phyloP scores from a whole-genome alignment of 331 rosid genomes.

The Prunus yedoensis region DNA sequence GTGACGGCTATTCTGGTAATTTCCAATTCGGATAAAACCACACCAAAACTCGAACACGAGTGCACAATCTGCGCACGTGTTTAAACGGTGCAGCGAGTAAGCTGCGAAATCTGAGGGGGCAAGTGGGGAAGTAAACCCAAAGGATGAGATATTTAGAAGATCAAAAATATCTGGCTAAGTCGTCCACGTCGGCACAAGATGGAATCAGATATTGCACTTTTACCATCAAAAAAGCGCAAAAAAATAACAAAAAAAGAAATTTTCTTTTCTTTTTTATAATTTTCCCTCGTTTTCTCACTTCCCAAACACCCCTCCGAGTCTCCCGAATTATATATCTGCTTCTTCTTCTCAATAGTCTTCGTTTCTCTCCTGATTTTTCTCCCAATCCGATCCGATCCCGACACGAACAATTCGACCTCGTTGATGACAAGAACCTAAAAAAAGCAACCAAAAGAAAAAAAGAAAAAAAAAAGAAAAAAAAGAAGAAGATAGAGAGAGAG shows the following conservation, averaged over 20 bases:
- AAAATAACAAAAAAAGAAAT: not conserved
- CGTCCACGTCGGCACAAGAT: slow-evolving; percentile 63
- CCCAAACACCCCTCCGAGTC: slow-evolving; percentile 40
- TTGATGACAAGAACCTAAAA: not conserved
- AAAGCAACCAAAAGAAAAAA: not conserved
- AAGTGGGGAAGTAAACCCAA: not conserved
- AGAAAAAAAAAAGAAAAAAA: not conserved
- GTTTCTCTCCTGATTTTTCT: slow-evolving; percentile 10
- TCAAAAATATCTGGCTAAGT: slow-evolving; percentile 54
- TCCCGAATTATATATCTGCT: slow-evolving; percentile 37
- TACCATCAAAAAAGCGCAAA: not conserved
- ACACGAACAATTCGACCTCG: slow-evolving; percentile 1
- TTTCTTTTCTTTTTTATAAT: not conserved
- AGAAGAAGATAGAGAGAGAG: not conserved
- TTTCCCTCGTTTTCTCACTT: slow-evolving; percentile 24
- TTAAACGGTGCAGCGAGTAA: not conserved
- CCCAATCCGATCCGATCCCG: slow-evolving; percentile 31
- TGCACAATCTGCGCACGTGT: slow-evolving; percentile 7
- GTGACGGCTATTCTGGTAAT: not conserved
- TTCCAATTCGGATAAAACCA: not conserved
- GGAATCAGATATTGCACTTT: slow-evolving; percentile 75
- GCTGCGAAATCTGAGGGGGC: not conserved
- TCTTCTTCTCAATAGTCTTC: not conserved
- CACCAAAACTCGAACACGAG: not conserved
- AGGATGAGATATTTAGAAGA: slow-evolving; percentile 46